These are phyloP conservation scores for Alternaria atra DNA, from an alignment of 2,329 filamentous ascomycete genomes.

Conservation along the genomic window DNA sequence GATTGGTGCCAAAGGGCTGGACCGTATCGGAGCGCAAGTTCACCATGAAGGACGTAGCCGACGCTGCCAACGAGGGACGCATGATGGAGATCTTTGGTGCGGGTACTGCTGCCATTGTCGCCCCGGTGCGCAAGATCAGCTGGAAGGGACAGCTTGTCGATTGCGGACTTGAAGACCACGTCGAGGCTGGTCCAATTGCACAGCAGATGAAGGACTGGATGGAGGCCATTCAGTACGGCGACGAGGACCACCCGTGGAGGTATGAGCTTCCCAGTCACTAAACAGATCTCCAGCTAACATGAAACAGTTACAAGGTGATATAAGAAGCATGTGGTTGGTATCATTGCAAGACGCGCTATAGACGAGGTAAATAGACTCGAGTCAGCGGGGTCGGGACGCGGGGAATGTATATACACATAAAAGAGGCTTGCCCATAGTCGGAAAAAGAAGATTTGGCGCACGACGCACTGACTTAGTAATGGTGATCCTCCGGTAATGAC, in stretches of 20 bases:
- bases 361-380: not conserved
- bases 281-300: conserved; percentile 27
- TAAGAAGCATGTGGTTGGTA: conserved; percentile 11
- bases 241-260: conserved; percentile 87
- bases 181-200: conserved; percentile 90
- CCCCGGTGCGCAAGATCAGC: conserved; percentile 85
- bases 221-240: conserved; percentile 92
- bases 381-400: not conserved
- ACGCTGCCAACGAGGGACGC: conserved; percentile 83
- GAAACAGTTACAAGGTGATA: conserved; percentile 39
- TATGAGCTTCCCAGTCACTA: conserved; percentile 52
- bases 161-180: conserved; percentile 79
- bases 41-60: conserved; percentile 84
- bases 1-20: conserved; percentile 87
- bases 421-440: not conserved
- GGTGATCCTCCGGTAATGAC: conserved; percentile 3
- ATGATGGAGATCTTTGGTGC: conserved; percentile 93
- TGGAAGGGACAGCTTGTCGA: conserved; percentile 85
- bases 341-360: not conserved
- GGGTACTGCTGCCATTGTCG: conserved; percentile 93
- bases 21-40: conserved; percentile 87
- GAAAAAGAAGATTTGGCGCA: not conserved
- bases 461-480: not conserved
- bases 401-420: not conserved
- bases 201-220: conserved; percentile 95